These are phyloP conservation scores for Metschnikowia bowlesiae DNA, from an alignment of 805 yeast species.

Conservation along the genomic window DNA sequence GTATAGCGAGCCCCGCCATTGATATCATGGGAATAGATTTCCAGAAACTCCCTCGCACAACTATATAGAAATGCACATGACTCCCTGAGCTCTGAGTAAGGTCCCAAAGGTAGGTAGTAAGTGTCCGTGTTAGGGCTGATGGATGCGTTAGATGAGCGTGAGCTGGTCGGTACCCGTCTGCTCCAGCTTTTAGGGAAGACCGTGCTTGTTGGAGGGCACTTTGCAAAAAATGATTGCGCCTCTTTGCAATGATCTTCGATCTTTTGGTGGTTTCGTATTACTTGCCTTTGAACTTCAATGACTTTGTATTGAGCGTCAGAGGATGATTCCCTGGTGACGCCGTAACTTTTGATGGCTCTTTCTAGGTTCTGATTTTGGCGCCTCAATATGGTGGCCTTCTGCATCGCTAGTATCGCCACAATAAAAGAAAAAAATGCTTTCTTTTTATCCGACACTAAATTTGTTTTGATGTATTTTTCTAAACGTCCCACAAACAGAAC, in stretches of 20 bases:
- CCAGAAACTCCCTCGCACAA: slow-evolving; percentile 31
- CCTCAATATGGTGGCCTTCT: slow-evolving; percentile 27
- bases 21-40: slow-evolving; percentile 15
- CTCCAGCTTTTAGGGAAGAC: slow-evolving; percentile 32
- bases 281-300: slow-evolving; percentile 25
- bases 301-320: slow-evolving; percentile 19
- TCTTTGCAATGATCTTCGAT: slow-evolving; percentile 23
- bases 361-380: slow-evolving; percentile 26
- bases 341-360: slow-evolving; percentile 22
- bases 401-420: slow-evolving; percentile 26
- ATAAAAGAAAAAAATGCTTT: slow-evolving; percentile 14
- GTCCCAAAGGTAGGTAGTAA: slow-evolving; percentile 36
- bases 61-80: slow-evolving; percentile 27
- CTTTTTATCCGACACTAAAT: slow-evolving; percentile 11
- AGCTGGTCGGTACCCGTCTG: slow-evolving; percentile 14
- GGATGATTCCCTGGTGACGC: slow-evolving; percentile 10
- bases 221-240: slow-evolving; percentile 23
- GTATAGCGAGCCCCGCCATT: slow-evolving; percentile 12
- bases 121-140: slow-evolving; percentile 22
- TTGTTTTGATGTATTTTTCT: slow-evolving; percentile 13
- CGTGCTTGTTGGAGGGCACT: slow-evolving; percentile 23
- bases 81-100: slow-evolving; percentile 32
- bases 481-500: slow-evolving; percentile 13
- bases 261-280: slow-evolving; percentile 22
- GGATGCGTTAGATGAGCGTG: background rate